Percentiles rank a stretch among this genome's conserved stretches.
phyloP scores from a whole-genome alignment of 2,329 filamentous ascomycete species.

The Diaporthe amygdali region DNA sequence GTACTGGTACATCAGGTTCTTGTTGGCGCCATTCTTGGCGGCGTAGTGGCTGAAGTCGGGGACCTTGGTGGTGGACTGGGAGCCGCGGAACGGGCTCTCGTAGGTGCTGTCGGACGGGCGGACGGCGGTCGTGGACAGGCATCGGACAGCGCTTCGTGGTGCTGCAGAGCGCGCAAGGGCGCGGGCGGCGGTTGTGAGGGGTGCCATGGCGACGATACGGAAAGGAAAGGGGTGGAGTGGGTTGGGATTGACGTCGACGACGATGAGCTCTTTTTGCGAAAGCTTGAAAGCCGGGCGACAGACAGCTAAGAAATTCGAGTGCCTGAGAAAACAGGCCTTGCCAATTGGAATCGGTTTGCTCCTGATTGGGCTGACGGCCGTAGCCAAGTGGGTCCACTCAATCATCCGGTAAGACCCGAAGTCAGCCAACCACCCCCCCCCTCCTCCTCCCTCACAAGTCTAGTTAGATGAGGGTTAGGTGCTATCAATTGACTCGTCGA shows the following conservation, averaged over 20 bases:
- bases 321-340: slow-evolving; percentile 25
- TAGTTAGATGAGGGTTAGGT: background rate
- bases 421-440: background rate
- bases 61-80: slow-evolving; percentile 69
- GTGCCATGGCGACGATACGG: slow-evolving; percentile 60
- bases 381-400: slow-evolving; percentile 3
- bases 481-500: too few species aligned
- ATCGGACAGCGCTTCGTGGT: slow-evolving; percentile 48
- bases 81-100: slow-evolving; percentile 69
- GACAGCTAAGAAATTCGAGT: slow-evolving; percentile 25
- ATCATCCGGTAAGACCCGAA: slow-evolving; percentile 17
- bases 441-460: background rate
- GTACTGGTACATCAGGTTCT: slow-evolving; percentile 92
- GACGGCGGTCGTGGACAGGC: slow-evolving; percentile 60
- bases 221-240: slow-evolving; percentile 30
- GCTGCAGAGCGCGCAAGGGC: slow-evolving; percentile 64
- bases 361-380: slow-evolving; percentile 22
- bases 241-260: slow-evolving; percentile 34
- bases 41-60: slow-evolving; percentile 91
- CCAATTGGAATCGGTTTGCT: slow-evolving; percentile 24
- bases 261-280: slow-evolving; percentile 55
- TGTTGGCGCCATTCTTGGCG: slow-evolving; percentile 68
- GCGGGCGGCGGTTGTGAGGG: slow-evolving; percentile 71
- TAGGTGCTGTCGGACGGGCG: slow-evolving; percentile 51
- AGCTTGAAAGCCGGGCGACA: slow-evolving; percentile 30